A percentile compares a stretch with the other conserved stretches of the same genome.
phyloP scores from a whole-genome alignment of 768 basidiomycete genomes.

The Xanthoconium stramineum region DNA sequence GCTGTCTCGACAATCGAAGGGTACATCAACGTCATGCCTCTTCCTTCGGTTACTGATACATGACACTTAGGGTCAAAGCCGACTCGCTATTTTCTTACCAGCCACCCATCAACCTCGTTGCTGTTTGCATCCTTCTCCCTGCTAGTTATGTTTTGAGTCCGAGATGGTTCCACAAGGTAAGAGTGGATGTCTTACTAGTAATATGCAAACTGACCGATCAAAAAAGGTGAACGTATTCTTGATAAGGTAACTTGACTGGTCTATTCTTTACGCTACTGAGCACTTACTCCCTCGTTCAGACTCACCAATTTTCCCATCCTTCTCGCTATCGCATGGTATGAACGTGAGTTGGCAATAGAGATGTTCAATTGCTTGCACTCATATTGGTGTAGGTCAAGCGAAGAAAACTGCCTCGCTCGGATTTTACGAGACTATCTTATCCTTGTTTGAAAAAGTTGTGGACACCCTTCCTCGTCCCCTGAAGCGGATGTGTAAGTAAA shows the following conservation, averaged over 20 bases:
- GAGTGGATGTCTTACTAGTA: slow-evolving; percentile 1
- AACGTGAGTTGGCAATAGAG: slow-evolving; percentile 41
- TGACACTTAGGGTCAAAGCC: slow-evolving; percentile 65
- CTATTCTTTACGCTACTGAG: neutral
- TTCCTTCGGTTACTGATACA: slow-evolving; percentile 12
- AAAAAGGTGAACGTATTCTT: slow-evolving; percentile 80
- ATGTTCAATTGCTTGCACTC: neutral
- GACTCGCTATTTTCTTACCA: slow-evolving; percentile 94
- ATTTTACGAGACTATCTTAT: slow-evolving; percentile 70
- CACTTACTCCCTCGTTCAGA: slow-evolving; percentile 34
- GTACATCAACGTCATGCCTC: slow-evolving; percentile 36
- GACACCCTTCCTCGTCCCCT: slow-evolving; percentile 76
- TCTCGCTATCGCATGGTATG: slow-evolving; percentile 77
- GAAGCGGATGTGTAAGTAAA: slow-evolving; percentile 66
- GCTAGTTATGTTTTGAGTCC: slow-evolving; percentile 82
- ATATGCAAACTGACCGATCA: slow-evolving; percentile 14
- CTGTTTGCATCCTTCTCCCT: slow-evolving; percentile 84
- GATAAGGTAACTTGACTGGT: slow-evolving; percentile 54
- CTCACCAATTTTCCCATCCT: slow-evolving; percentile 83
- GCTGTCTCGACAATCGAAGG: slow-evolving; percentile 95
- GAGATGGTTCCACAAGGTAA: slow-evolving; percentile 96
- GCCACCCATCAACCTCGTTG: slow-evolving; percentile 87
- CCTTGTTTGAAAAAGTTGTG: slow-evolving; percentile 63
- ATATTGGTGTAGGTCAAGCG: slow-evolving; percentile 45
- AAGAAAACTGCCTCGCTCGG: slow-evolving; percentile 61